phyloP scores from a whole-genome alignment of 352 stramenopile genomes.

The Pythium aristosporum region DNA sequence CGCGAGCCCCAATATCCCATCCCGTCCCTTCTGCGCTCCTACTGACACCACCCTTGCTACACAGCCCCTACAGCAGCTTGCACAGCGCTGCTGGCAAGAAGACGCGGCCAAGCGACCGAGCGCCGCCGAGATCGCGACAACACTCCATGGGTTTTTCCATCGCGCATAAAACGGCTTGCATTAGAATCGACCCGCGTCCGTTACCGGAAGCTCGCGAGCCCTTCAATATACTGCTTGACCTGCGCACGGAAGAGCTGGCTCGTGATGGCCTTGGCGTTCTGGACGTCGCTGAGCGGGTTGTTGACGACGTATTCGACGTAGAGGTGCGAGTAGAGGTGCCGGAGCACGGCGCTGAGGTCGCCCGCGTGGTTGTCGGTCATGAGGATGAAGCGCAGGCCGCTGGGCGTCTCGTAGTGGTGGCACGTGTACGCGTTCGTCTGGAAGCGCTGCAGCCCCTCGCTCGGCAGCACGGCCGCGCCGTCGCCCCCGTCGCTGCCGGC shows the following conservation, averaged over 20 bases:
- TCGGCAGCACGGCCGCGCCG: conserved; percentile 18
- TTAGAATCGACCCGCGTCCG: not conserved
- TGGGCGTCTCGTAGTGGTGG: conserved; percentile 91
- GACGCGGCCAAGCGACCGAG: conserved; percentile 46
- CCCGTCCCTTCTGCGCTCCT: not conserved
- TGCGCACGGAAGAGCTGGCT: conserved; percentile 76
- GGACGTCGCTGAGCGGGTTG: conserved; percentile 84
- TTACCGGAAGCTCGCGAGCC: conserved; percentile 67
- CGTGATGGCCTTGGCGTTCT: conserved; percentile 68
- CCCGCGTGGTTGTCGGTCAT: conserved; percentile 88
- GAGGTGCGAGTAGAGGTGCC: conserved; percentile 88
- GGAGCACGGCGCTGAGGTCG: conserved; percentile 78
- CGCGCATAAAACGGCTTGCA: conserved; percentile 11
- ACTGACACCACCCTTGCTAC: not conserved
- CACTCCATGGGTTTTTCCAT: conserved; percentile 53
- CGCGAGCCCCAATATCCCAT: not conserved
- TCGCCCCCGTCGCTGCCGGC: conserved; percentile 19
- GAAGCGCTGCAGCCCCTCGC: conserved; percentile 73
- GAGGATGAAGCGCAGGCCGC: conserved; percentile 88
- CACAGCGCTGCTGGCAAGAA: conserved; percentile 67
- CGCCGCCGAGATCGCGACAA: conserved; percentile 40
- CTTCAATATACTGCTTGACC: conserved; percentile 76
- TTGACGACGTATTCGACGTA: conserved; percentile 91
- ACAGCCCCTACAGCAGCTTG: conserved; percentile 60
- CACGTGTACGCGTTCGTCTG: conserved; percentile 90